phyloP scores from a whole-genome alignment of 2,329 filamentous ascomycete species.

The Botrytis fabae region DNA sequence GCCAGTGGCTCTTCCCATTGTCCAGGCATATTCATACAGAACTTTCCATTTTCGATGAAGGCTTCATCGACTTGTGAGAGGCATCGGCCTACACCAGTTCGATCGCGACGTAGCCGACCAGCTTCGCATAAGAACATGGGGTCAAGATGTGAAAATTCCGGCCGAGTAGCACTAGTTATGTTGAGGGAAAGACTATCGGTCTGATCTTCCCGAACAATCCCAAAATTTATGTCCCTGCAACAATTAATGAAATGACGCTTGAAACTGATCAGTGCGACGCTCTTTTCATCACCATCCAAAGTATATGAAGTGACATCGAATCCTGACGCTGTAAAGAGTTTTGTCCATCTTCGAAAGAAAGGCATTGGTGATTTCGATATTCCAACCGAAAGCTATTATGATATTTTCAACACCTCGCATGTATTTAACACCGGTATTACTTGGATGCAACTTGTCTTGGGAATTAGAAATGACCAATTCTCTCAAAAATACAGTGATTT shows the following conservation, averaged over 20 bases:
- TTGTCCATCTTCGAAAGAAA: background rate
- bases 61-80: constrained; percentile 3
- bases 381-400: background rate
- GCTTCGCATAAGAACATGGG: constrained; percentile 19
- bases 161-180: background rate
- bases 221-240: background rate
- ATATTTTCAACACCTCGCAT: fast-evolving
- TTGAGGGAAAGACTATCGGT: background rate
- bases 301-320: too few relatives aligned
- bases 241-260: background rate
- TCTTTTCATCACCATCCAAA: too few relatives aligned
- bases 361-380: background rate
- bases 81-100: background rate
- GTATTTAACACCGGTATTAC: too few relatives aligned
- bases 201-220: background rate
- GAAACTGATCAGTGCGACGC: too few relatives aligned
- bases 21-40: constrained; percentile 14
- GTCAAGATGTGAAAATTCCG: constrained; percentile 19
- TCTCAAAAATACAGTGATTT: background rate
- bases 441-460: too few relatives aligned
- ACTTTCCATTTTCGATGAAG: constrained; percentile 9
- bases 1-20: constrained; percentile 13
- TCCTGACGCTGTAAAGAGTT: too few relatives aligned
- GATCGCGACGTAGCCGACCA: background rate
- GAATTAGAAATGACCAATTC: too few relatives aligned